Base-by-base conservation (phyloP, 2,329 filamentous ascomycete species). In the Pseudocercospora vitis region DNA sequence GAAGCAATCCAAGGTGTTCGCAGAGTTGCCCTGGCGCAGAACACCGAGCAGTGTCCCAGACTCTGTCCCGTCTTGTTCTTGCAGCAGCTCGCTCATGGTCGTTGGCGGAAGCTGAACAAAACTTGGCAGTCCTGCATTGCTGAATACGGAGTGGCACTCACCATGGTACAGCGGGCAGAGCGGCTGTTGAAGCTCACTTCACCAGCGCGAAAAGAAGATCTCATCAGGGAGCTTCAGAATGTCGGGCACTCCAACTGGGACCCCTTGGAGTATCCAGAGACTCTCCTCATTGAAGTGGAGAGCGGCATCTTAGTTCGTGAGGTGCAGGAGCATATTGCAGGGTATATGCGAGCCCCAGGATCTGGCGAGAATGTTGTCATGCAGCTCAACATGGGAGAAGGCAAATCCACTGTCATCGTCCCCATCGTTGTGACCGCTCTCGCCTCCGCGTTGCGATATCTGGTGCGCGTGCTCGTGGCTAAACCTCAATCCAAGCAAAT, bases 361-460 rank as follows among this genome's bases (percentile, higher is more conserved):
- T 81, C 79, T 0, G 70, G 45, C 8, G 12, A 42, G 7, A 87
- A 84, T 58, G 66, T 76, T 0, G 78, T 84, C 0, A 78, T 87
- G 72, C 84, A 88, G 61, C 67, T 89, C 2, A 87, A 87, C 57
- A 89, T 89, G 85, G 86, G 86, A 0, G 79, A 87, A 62, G 86
- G 85, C 0, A 89, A 88, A 57, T 83, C 83, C 0, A 86, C 85
- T 0, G 81, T 88, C 1, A 88, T 91, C 45, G 76, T 86, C 0
- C 86, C 85, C 0, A 83, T n/a, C n/a, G n/a, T n/a, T n/a, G n/a
- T 87, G 31, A 78, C 86, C 0, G 80, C 80, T 0, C 70, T 79
- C 0, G 57, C 65, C 0, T 61, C 76, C 2, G 70, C 74, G n/a
- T 2, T 57, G 75, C 52, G 69, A 70, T 35, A 64, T 0, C 68